Base-by-base conservation (phyloP, 2,329 filamentous ascomycete species). In the Ophiostoma quercus region DNA sequence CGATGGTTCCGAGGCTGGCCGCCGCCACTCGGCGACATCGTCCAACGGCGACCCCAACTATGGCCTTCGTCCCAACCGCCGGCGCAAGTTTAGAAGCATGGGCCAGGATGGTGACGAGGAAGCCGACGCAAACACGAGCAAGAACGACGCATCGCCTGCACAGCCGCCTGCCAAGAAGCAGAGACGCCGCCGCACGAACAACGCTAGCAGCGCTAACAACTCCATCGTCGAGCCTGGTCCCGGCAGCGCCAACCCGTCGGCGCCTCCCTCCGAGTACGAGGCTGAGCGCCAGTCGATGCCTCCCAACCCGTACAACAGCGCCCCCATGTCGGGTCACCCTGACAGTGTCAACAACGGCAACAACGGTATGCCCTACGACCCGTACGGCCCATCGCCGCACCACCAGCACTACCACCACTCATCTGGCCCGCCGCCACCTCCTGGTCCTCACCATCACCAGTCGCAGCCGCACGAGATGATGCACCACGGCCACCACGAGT, bases 41-140 rank as follows among this genome's bases (percentile, higher is more conserved):
- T 87, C 85, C 8, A 73, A 75, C 22, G 82, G 80, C 11, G 82
- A 83, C 68, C 85, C 84, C 0, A 81, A 79, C 5, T 84, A 84
- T 74, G 84, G 84, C 0, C 82, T 87, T 72, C 80, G 85, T 3
- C 83, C 84, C 37, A 86, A 86, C 76, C 80, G 84, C 9, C 83
- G 84, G 74, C 84, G 84, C 32, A 70, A 65, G 14, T 57, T 47
- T 37, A 47, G 66, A 12, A 78, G 78, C 16, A 80, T 80, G 19
- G 77, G 77, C 14, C 72, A 76, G 4, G 79, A 80, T 43, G 77
- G 77, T 0, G 76, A 77, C 47, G 67, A 60, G 11, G 71, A 73
- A 9, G 60, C 34, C 22, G 47, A 32, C 11, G 34, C 51, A 1
- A 51, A 25, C 22, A 62, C 51, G 1, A 39, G n/a, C 22, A 62